phyloP scores from a whole-genome alignment of 805 yeast genomes.

The Blastobotrys robertii region DNA sequence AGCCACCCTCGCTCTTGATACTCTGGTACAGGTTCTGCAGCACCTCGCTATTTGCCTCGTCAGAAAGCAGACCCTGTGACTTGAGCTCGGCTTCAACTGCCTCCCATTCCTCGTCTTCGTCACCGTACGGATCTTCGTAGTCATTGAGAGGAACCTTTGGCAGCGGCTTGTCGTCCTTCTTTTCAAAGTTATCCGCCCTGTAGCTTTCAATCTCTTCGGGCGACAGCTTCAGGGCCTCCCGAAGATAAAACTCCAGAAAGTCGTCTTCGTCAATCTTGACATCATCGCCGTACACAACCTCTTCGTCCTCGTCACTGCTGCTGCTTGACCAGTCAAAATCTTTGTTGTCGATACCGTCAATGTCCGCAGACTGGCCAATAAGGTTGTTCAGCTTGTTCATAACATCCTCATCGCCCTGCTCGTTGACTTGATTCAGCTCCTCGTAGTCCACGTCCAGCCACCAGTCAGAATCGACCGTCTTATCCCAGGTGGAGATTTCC shows the following conservation, averaged over 20 bases:
- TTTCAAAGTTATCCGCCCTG: slow-evolving; percentile 18
- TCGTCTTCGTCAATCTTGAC: slow-evolving; percentile 55
- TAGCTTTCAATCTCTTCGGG: slow-evolving; percentile 37
- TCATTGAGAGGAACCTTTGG: neutral
- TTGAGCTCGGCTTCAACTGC: slow-evolving; percentile 9
- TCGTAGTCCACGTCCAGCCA: slow-evolving; percentile 15
- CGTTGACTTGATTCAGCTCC: slow-evolving; percentile 6
- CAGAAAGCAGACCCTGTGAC: slow-evolving; percentile 9
- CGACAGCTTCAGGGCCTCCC: slow-evolving; percentile 42
- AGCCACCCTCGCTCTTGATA: slow-evolving; percentile 21
- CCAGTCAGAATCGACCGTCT: slow-evolving; percentile 13
- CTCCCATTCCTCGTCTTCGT: slow-evolving; percentile 17
- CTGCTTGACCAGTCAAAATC: slow-evolving; percentile 15
- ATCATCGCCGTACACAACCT: slow-evolving; percentile 21
- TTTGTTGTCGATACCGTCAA: slow-evolving; percentile 10
- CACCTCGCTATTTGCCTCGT: slow-evolving; percentile 9
- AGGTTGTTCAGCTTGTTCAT: slow-evolving; percentile 3
- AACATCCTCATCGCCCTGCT: slow-evolving; percentile 1
- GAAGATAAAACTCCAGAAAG: slow-evolving; percentile 53
- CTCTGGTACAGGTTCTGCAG: slow-evolving; percentile 23
- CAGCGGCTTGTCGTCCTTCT: neutral
- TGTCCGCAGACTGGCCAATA: slow-evolving; percentile 4
- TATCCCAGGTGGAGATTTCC: slow-evolving; percentile 14
- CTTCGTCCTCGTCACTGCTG: slow-evolving; percentile 20
- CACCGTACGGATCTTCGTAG: slow-evolving; percentile 7